Evolutionary conservation across 441 rosid genomes (phyloP), one percentile per base, ranked within the genome.

Genomic region (Melastoma candidum): DNA sequence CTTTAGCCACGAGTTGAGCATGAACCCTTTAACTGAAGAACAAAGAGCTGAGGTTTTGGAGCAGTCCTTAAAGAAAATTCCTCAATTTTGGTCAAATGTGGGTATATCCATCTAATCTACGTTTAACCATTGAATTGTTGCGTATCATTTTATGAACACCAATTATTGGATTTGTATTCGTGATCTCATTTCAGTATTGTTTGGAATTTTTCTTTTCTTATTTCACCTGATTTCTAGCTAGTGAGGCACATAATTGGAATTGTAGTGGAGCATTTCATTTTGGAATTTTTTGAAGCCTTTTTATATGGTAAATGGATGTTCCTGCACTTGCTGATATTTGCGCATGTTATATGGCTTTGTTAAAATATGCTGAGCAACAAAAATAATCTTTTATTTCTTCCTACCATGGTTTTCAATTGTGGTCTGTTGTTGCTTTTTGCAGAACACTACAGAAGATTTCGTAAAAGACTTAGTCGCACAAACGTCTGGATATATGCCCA

Each of bases 1-100:
- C 83, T 88, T 92, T 74, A 88, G 97, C 79, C 97, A 93, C 63
- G 98, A 92, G 73, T 71, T 92, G 71, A 77, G 78, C 49, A 83
- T 92, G 92, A 82, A 78, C 55, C 77, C 93, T 64, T 70, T 85
- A 54, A 76, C 82, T 58, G 98, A 84, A 73, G 93, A 93, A 54
- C 92, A 88, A 72, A 81, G 98, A 70, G 74, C 67, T 51, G 78
- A 79, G 68, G 78, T 93, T 84, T 57, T 88, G 71, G 67, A 84
- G 59, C 90, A 68, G 72, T 77, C 80, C 55, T 77, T 93, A 63
- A 79, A 82, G 76, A 78, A 76, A 54, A 73, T 82, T 72, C 70
- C 86, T 60, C 77, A 84, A 57, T 69, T 82, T 63, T 79, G 81
- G 50, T 63, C 76, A 58, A 72, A 73, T 69, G 97, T 84, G 82